A percentile compares a stretch with the other conserved stretches of the same genome.
phyloP scores from a whole-genome alignment of 257 asterid species.

The Leonotis leonurus region DNA sequence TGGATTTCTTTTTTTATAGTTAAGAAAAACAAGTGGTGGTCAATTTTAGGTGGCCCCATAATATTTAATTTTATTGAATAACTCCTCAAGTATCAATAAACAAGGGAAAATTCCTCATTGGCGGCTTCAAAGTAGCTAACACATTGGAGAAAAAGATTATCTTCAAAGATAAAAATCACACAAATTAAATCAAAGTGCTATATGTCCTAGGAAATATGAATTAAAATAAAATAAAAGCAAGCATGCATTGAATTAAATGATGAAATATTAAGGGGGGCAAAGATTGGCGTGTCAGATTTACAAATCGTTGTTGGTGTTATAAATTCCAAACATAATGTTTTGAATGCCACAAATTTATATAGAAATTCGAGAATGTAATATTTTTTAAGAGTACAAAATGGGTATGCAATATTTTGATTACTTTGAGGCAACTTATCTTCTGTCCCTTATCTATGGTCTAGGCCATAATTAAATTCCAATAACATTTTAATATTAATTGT shows the following conservation, averaged over 20 bases:
- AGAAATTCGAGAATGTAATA: conserved; percentile 13
- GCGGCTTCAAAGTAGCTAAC: conserved; percentile 25
- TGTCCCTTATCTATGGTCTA: conserved; percentile 22
- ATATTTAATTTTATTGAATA: neutral
- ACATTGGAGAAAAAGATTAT: conserved; percentile 9
- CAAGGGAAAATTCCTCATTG: conserved; percentile 19
- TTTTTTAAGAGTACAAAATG: conserved; percentile 27
- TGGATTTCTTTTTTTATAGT: no score
- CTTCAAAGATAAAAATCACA: neutral
- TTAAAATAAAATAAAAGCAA: neutral
- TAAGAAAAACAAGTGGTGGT: neutral
- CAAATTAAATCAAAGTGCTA: neutral
- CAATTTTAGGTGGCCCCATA: neutral
- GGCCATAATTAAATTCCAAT: conserved; percentile 18
- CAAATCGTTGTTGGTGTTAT: conserved; percentile 29
- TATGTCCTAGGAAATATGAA: conserved; percentile 2
- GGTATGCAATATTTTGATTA: conserved; percentile 37
- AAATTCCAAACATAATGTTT: conserved; percentile 38
- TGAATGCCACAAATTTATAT: conserved; percentile 29
- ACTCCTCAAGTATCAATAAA: conserved; percentile 20
- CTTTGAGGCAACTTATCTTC: conserved; percentile 23
- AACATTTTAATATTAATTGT: conserved; percentile 21
- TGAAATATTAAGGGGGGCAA: conserved; percentile 23
- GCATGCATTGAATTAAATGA: conserved; percentile 26
- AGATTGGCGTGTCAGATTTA: conserved; percentile 33